phyloP scores from a whole-genome alignment of 2,329 filamentous ascomycete genomes.

The Lasiodiplodia sp. region DNA sequence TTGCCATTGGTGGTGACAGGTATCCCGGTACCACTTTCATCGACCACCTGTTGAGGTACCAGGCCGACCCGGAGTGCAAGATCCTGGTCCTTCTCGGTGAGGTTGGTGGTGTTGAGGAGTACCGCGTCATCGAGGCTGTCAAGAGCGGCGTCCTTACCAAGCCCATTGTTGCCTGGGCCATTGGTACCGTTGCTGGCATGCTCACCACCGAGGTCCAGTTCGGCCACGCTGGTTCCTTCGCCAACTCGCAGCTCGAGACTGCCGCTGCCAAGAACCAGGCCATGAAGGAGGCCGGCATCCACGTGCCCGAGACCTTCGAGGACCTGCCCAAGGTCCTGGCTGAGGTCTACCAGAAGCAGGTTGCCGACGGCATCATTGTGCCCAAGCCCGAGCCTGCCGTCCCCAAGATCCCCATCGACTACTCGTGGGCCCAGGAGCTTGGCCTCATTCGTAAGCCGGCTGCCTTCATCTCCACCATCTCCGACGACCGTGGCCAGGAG shows the following conservation, averaged over 20 bases:
- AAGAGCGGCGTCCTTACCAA: constrained; percentile 95
- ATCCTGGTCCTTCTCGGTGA: constrained; percentile 95
- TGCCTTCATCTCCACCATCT: constrained; percentile 99
- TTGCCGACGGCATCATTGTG: constrained; percentile 83
- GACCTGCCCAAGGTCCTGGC: constrained; percentile 82
- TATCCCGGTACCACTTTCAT: constrained; percentile 99
- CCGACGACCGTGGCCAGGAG: constrained; percentile 99
- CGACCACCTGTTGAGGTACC: constrained; percentile 95
- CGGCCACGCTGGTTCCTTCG: constrained; percentile 96
- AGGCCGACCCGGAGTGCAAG: constrained; percentile 97
- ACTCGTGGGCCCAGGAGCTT: constrained; percentile 99
- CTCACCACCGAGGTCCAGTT: constrained; percentile 99
- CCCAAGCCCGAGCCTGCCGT: constrained; percentile 88
- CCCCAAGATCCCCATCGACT: constrained; percentile 99
- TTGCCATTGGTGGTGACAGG: constrained; percentile 98
- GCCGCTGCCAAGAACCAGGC: constrained; percentile 95
- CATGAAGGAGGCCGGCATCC: constrained; percentile 94
- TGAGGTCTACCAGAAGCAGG: constrained; percentile 85
- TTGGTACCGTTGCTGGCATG: constrained; percentile 98
- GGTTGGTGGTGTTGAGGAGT: constrained; percentile 99
- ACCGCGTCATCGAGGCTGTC: constrained; percentile 98
- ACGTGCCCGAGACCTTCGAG: constrained; percentile 96
- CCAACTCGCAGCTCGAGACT: constrained; percentile 99
- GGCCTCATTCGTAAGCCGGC: constrained; percentile 99
- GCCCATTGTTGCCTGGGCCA: constrained; percentile 98